Conservation (phyloP, 352 stramenopile species). For the Phytopythium cucurbitacearum region DNA sequence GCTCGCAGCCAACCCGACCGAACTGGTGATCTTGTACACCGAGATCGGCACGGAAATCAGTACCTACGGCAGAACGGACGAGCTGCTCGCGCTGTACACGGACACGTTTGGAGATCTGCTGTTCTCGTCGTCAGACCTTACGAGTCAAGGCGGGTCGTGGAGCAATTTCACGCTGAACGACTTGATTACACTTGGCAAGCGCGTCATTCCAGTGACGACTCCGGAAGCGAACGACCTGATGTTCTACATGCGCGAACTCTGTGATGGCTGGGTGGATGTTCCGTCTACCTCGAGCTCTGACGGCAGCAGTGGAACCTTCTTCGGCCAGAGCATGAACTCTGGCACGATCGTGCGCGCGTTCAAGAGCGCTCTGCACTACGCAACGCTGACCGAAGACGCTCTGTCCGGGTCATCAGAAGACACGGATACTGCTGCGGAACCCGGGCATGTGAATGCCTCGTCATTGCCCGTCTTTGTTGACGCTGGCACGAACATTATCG, state of each 20-base stretch:
- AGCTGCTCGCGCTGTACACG: constrained; percentile 44
- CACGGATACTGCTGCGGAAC: constrained; percentile 16
- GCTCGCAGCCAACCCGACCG: constrained; percentile 43
- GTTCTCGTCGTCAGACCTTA: constrained; percentile 43
- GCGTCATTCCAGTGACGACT: constrained; percentile 42
- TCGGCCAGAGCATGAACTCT: constrained; percentile 33
- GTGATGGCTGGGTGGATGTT: constrained; percentile 35
- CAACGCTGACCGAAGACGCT: constrained; percentile 32
- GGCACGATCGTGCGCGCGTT: constrained; percentile 46
- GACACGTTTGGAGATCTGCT: constrained; percentile 41
- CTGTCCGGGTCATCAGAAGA: constrained; percentile 16
- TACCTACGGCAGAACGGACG: constrained; percentile 34
- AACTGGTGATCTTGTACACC: constrained; percentile 55
- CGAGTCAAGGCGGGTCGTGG: constrained; percentile 31
- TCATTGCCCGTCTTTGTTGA: constrained; percentile 44
- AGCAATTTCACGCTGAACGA: constrained; percentile 41
- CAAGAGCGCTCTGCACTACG: constrained; percentile 46
- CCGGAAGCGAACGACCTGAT: constrained; percentile 46
- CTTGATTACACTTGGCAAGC: constrained; percentile 42
- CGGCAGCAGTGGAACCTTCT: constrained; percentile 22
- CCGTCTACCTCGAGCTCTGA: constrained; percentile 16
- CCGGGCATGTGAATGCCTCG: constrained; percentile 22
- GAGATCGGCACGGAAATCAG: constrained; percentile 44
- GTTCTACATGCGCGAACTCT: constrained; percentile 50
- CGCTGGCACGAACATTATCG: constrained; percentile 55